Evolutionary conservation across 495 filamentous ascomycete species (phyloP).

Genomic region (Glonium stellatum): DNA sequence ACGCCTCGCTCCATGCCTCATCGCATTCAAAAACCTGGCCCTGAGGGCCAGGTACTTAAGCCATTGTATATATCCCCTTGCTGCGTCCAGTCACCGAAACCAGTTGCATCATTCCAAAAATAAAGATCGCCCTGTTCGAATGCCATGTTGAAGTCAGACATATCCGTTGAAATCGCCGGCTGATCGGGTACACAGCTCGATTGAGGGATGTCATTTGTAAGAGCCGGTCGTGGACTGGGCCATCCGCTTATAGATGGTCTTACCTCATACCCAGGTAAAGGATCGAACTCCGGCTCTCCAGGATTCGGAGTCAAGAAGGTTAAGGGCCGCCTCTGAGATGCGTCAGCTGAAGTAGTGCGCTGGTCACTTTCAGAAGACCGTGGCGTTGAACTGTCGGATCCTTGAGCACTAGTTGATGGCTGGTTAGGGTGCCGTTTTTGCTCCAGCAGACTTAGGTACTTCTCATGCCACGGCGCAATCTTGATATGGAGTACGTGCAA

Average conservation of each 20-base stretch:
- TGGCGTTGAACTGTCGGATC: neutral
- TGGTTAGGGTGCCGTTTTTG: neutral
- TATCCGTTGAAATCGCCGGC: conserved; percentile 1
- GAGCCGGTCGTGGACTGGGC: conserved; percentile 4
- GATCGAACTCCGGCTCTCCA: neutral
- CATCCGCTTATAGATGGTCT: neutral
- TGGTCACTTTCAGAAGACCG: neutral
- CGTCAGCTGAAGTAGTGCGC: too few species aligned
- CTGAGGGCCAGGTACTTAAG: neutral
- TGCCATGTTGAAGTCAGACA: conserved; percentile 14
- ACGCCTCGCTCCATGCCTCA: neutral
- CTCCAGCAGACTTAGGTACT: neutral
- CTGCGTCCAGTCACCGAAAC: neutral
- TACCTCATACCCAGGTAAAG: neutral
- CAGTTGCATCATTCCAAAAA: conserved; percentile 19
- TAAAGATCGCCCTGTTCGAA: conserved; percentile 26
- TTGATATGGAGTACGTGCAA: neutral
- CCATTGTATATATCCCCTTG: neutral
- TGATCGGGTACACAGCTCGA: neutral
- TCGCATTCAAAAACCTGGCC: neutral
- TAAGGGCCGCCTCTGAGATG: too few species aligned
- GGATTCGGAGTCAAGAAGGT: too few species aligned
- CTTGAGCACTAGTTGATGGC: neutral
- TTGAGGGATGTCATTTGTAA: conserved; percentile 5
- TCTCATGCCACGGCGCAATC: neutral